phyloP scores from a whole-genome alignment of 768 basidiomycete genomes.

The Mycena venus region DNA sequence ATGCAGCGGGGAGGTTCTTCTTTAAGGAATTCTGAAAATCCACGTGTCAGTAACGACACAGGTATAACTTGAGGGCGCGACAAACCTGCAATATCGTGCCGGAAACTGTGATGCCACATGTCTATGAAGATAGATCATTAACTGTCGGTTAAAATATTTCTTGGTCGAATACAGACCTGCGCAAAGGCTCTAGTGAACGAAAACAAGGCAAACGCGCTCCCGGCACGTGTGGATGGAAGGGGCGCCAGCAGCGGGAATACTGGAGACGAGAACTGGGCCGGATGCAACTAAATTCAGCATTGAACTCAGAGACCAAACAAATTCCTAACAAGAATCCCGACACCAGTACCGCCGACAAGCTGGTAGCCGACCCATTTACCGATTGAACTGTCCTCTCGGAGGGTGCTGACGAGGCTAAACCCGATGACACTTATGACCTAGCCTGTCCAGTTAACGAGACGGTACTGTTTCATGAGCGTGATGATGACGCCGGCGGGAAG shows the following conservation, averaged over 20 bases:
- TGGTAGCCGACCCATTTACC: conserved; percentile 44
- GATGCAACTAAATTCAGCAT: not conserved
- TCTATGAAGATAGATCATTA: conserved; percentile 11
- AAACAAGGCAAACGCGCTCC: conserved; percentile 52
- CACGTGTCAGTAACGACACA: not conserved
- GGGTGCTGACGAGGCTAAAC: conserved; percentile 44
- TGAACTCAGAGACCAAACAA: not conserved
- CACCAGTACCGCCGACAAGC: conserved; percentile 25
- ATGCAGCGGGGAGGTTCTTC: conserved; percentile 13
- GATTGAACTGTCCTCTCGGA: conserved; percentile 35
- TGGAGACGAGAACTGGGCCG: conserved; percentile 23
- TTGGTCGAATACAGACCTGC: not conserved
- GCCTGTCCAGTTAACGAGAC: conserved; percentile 46
- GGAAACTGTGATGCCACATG: conserved; percentile 33
- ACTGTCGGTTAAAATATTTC: not conserved
- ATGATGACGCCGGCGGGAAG: conserved; percentile 51
- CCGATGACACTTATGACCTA: conserved; percentile 54
- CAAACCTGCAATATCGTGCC: conserved; percentile 47
- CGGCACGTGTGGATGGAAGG: conserved; percentile 46
- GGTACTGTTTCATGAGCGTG: conserved; percentile 46
- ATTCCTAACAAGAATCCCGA: conserved; percentile 4
- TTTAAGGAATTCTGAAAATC: conserved; percentile 52
- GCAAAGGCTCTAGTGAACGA: conserved; percentile 44
- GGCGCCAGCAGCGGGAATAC: conserved; percentile 56
- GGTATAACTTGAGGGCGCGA: too few relatives aligned